Base-by-base conservation (phyloP, 179 eudicot genomes). In the Actinidia chinensis region DNA sequence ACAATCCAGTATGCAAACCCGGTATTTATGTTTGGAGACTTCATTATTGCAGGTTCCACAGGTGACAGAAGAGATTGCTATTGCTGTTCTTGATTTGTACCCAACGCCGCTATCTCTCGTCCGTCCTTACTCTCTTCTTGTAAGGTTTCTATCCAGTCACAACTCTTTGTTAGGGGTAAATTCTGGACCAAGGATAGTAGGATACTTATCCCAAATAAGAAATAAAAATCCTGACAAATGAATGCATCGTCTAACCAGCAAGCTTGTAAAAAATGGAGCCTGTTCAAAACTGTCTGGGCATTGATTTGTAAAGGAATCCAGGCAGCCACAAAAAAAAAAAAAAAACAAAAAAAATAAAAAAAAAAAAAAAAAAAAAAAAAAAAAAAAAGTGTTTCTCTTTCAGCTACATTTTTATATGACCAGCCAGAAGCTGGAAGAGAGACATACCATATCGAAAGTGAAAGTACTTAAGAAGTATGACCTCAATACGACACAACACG, bases 11-110 rank as follows among this genome's bases (percentile, higher is more conserved):
- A 15, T 67, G 43, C 50, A n/a, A n/a, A 10, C 42, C 11, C 13
- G 42, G 4, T 20, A 18, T 18, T 4, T 36, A 65, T 25, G 11
- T 64, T 76, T 22, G 55, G 33, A 54, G 25, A 65, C 58, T 7
- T 58, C 20, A 40, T 72, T 54, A 65, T 64, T 92, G 81, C 90
- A 96, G 99, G 93, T 96, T 78, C 91, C 98, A 43, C 97, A 91
- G 60, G 99, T 96, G 65, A 94, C 98, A 6, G 99, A 96, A 84
- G 93, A 94, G 66, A 59, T 86, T 82, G 99, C 98, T 68, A 68
- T 90, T 71, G 95, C 98, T 79, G 97, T 94, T 73, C 50, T 94
- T 75, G 90, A 92, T 75, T 79, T 91, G 87, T 96, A 96, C 84
- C 99, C 99, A 13, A 96, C 98, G 1, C 77, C 91, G 67, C 50